phyloP scores from a whole-genome alignment of 805 yeast genomes.

The Lipomyces starkeyi region DNA sequence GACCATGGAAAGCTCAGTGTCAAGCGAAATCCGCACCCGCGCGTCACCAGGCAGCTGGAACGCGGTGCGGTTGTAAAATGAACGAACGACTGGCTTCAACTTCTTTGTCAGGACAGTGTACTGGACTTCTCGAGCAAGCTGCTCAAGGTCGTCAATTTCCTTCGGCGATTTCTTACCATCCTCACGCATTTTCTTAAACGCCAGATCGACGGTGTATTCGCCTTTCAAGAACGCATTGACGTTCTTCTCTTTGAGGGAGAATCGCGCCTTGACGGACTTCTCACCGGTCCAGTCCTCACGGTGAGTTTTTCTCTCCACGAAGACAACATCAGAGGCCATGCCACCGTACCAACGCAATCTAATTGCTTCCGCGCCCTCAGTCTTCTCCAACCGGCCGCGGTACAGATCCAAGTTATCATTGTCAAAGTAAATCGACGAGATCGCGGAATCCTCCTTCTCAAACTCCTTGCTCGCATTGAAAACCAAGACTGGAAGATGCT shows the following conservation, averaged over 20 bases:
- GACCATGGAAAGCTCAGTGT: conserved; percentile 95
- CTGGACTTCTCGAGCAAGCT: conserved; percentile 91
- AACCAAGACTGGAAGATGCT: conserved; percentile 95
- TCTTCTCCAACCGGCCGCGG: conserved; percentile 91
- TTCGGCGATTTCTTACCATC: conserved; percentile 87
- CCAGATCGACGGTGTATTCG: conserved; percentile 82
- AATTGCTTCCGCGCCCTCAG: conserved; percentile 98
- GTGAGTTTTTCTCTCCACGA: conserved; percentile 97
- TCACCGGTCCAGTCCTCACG: conserved; percentile 99
- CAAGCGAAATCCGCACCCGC: conserved; percentile 96
- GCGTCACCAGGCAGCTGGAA: conserved; percentile 99
- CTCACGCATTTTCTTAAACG: conserved; percentile 87
- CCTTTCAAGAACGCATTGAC: conserved; percentile 86
- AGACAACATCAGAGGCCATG: conserved; percentile 88
- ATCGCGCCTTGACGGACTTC: conserved; percentile 97
- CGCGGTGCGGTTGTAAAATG: conserved; percentile 97
- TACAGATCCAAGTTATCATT: conserved; percentile 87
- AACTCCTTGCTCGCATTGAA: conserved; percentile 97
- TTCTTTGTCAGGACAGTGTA: conserved; percentile 83
- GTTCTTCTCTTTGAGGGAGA: conserved; percentile 87
- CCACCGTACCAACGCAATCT: conserved; percentile 99
- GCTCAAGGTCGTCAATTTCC: conserved; percentile 91
- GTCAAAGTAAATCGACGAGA: conserved; percentile 95
- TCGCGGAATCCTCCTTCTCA: conserved; percentile 92
- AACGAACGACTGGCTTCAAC: conserved; percentile 91